Evolutionary conservation across 257 asterid genomes (phyloP).

Genomic region (Solanum chiquidenum): DNA sequence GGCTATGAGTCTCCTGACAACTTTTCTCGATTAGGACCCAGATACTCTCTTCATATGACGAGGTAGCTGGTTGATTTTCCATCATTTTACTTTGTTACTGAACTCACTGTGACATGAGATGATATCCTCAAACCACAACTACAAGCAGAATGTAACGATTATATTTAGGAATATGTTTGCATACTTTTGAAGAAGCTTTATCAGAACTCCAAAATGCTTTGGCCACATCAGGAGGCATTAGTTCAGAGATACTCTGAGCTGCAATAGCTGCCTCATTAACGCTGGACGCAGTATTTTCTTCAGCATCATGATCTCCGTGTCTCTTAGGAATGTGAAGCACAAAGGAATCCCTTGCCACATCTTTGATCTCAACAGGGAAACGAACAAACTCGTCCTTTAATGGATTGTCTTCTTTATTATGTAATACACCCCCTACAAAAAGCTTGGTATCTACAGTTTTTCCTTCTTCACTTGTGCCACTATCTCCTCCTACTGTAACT

Average conservation of each 20-base stretch:
- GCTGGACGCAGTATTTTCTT: conserved; percentile 42
- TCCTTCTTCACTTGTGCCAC: conserved; percentile 37
- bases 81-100: not conserved
- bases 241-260: conserved; percentile 68
- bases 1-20: not conserved
- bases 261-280: conserved; percentile 48
- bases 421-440: conserved; percentile 81
- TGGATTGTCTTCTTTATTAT: conserved; percentile 58
- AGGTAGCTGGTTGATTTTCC: not conserved
- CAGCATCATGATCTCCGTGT: conserved; percentile 32
- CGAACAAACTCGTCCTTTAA: conserved; percentile 75
- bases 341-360: conserved; percentile 76
- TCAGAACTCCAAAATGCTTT: conserved; percentile 69
- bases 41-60: not conserved
- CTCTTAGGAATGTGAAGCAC: conserved; percentile 64
- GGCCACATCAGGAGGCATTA: conserved; percentile 95
- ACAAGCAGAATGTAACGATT: not conserved
- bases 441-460: conserved; percentile 60
- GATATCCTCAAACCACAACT: not conserved
- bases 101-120: not conserved
- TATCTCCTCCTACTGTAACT: conserved; percentile 41
- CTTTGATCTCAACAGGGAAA: conserved; percentile 61
- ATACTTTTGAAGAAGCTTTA: conserved; percentile 74
- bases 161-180: not conserved
- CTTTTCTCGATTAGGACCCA: not conserved